Conservation (phyloP, 2,329 filamentous ascomycete species). For the Aspergillus luchuensis region DNA sequence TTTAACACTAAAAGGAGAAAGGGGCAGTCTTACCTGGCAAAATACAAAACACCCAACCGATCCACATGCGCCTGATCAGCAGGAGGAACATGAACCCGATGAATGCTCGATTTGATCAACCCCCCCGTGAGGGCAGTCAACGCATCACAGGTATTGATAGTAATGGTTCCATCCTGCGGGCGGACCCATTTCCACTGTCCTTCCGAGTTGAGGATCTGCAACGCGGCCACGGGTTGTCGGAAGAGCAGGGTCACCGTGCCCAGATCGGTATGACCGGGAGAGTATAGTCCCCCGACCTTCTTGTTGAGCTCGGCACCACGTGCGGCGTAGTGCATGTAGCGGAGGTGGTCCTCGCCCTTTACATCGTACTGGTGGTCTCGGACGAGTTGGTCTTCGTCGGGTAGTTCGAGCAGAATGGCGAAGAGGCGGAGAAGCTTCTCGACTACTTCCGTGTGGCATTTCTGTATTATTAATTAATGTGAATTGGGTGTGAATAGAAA, state of each 20-base stretch:
- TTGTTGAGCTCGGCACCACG: slow-evolving; percentile 53
- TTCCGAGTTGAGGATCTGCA: slow-evolving; percentile 57
- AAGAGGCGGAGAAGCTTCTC: slow-evolving; percentile 59
- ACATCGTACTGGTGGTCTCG: slow-evolving; percentile 60
- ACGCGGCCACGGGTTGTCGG: slow-evolving; percentile 59
- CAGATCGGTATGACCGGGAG: slow-evolving; percentile 58
- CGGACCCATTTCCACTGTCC: slow-evolving; percentile 55
- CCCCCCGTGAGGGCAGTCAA: slow-evolving; percentile 54
- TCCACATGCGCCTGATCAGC: slow-evolving; percentile 51
- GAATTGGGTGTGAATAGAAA: too few species aligned
- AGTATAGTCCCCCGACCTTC: slow-evolving; percentile 48
- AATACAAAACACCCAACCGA: slow-evolving; percentile 49
- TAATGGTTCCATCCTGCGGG: slow-evolving; percentile 54
- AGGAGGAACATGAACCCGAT: slow-evolving; percentile 53
- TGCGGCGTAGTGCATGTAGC: slow-evolving; percentile 62
- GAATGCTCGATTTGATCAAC: slow-evolving; percentile 54
- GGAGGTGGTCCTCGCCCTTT: slow-evolving; percentile 62
- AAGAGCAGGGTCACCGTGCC: slow-evolving; percentile 61
- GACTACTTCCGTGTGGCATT: slow-evolving; percentile 37
- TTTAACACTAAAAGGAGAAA: neutral
- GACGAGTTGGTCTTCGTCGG: slow-evolving; percentile 60
- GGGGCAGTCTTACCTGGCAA: slow-evolving; percentile 42
- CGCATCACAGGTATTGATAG: slow-evolving; percentile 55
- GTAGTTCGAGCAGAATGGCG: slow-evolving; percentile 62
- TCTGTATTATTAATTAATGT: slow-evolving; percentile 10